Conservation (phyloP, 108 stramenopile species). For the Cyclotella choctawhatcheeana region DNA sequence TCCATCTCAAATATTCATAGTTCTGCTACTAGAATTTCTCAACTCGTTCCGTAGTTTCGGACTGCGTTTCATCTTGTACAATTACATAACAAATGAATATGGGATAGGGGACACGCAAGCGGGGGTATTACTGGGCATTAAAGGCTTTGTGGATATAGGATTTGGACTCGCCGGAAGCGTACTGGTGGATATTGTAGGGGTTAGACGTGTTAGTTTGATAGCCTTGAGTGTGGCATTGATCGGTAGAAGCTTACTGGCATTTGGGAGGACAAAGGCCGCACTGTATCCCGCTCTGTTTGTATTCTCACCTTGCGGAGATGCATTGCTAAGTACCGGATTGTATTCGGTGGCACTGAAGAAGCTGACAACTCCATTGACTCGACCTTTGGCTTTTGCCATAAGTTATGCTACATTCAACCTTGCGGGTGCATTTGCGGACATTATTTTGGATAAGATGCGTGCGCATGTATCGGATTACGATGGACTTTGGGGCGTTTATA, state of each 20-base stretch:
- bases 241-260: slow-evolving; percentile 40
- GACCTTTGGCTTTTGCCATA: slow-evolving; percentile 44
- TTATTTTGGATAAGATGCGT: slow-evolving; percentile 39
- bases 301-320: slow-evolving; percentile 48
- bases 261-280: slow-evolving; percentile 19
- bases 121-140: slow-evolving; percentile 32
- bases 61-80: slow-evolving; percentile 38
- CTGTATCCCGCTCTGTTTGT: slow-evolving; percentile 33
- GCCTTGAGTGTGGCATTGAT: slow-evolving; percentile 38
- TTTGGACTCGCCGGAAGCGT: slow-evolving; percentile 33
- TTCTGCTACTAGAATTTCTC: slow-evolving; percentile 33
- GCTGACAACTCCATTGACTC: slow-evolving; percentile 44
- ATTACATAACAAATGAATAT: slow-evolving; percentile 49
- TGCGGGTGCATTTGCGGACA: slow-evolving; percentile 38
- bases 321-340: slow-evolving; percentile 35
- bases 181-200: slow-evolving; percentile 45
- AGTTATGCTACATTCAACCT: slow-evolving; percentile 44
- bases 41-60: slow-evolving; percentile 53
- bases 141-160: slow-evolving; percentile 41
- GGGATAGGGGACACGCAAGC: slow-evolving; percentile 25
- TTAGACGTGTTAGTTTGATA: slow-evolving; percentile 18
- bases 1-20: slow-evolving; percentile 10
- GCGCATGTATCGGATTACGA: slow-evolving; percentile 5
- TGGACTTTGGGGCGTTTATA: slow-evolving; percentile 26
- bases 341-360: slow-evolving; percentile 52